phyloP scores from a whole-genome alignment of 2,329 filamentous ascomycete genomes.

The Helotiales sp. region DNA sequence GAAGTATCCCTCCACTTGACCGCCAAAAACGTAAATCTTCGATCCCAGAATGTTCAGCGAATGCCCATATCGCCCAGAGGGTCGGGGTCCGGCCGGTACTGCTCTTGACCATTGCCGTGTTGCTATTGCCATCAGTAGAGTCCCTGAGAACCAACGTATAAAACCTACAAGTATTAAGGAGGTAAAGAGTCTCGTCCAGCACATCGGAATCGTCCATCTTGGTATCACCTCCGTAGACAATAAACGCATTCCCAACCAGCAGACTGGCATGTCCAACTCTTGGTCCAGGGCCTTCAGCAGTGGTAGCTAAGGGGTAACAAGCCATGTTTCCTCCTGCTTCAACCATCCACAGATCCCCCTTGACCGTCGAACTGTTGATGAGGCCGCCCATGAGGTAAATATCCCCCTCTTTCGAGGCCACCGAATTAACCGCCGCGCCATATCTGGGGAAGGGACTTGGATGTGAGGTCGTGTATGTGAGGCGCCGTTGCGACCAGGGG shows the following conservation, averaged over 20 bases:
- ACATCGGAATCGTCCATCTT: conserved; percentile 93
- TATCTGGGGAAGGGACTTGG: conserved; percentile 93
- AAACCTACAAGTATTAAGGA: conserved; percentile 92
- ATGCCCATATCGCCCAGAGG: conserved; percentile 92
- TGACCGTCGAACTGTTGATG: conserved; percentile 93
- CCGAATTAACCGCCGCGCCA: conserved; percentile 91
- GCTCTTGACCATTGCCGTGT: conserved; percentile 98
- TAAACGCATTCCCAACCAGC: conserved; percentile 96
- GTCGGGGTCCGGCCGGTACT: conserved; percentile 82
- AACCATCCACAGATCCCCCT: conserved; percentile 97
- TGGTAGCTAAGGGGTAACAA: conserved; percentile 90
- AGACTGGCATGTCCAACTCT: conserved; percentile 93
- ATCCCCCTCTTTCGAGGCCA: conserved; percentile 93
- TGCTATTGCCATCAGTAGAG: conserved; percentile 57
- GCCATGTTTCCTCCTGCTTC: conserved; percentile 86
- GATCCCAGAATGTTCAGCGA: conserved; percentile 95
- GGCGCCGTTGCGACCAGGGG: conserved; percentile 89
- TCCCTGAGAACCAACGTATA: neutral
- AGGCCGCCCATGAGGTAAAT: conserved; percentile 98
- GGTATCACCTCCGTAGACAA: conserved; percentile 97
- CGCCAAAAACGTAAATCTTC: conserved; percentile 96
- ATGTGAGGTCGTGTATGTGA: conserved; percentile 83
- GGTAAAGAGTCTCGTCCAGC: conserved; percentile 92
- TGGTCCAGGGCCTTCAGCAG: conserved; percentile 91
- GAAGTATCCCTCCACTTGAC: conserved; percentile 95